Evolutionary conservation across 1,284 basidiomycete genomes (phyloP).

Genomic region (Amylostereum areolatum): DNA sequence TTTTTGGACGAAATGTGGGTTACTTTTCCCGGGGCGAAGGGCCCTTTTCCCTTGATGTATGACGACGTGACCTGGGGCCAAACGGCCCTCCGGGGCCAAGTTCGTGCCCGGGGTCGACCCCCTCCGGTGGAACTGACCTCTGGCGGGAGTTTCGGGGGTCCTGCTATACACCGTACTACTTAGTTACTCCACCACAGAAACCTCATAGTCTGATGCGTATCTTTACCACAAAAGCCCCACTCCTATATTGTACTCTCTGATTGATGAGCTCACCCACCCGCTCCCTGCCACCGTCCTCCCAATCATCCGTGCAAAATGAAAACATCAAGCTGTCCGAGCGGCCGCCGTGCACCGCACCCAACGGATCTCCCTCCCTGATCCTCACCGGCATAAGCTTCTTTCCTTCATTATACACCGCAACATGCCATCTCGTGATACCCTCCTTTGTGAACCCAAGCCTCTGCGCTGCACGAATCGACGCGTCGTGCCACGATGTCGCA

Average conservation of each 20-base stretch:
- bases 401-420: background rate
- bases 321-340: conserved; percentile 1
- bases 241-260: background rate
- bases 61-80: no score
- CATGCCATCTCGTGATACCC: conserved; percentile 43
- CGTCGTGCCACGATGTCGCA: conserved; percentile 42
- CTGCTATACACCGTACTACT: no score
- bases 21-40: no score
- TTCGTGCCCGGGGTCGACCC: no score
- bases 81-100: no score
- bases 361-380: conserved; percentile 35
- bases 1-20: no score
- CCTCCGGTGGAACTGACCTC: no score
- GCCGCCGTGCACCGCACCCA: background rate
- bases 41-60: no score
- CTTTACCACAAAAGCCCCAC: no score
- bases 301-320: conserved; percentile 5
- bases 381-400: conserved; percentile 23
- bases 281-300: conserved; percentile 1
- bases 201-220: no score
- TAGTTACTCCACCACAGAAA: no score
- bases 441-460: conserved; percentile 60
- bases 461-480: conserved; percentile 46
- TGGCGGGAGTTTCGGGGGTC: no score
- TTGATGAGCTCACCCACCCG: background rate